Conservation (phyloP, 2,329 filamentous ascomycete genomes). For the Epichloe sp. region DNA sequence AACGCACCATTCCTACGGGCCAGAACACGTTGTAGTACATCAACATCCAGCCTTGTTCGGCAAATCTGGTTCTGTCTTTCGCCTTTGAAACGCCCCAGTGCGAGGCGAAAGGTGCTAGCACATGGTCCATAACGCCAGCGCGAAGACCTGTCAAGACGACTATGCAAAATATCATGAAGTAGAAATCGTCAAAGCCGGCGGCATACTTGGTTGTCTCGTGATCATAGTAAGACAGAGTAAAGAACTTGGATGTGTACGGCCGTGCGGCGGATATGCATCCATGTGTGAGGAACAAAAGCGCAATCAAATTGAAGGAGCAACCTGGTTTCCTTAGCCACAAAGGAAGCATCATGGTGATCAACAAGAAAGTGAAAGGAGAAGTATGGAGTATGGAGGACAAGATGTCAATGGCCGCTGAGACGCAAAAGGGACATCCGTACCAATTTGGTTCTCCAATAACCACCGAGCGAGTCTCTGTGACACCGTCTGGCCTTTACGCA, state of each 20-base stretch:
- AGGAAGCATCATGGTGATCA: background rate
- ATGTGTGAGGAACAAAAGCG: slow-evolving; percentile 70
- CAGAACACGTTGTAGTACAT: slow-evolving; percentile 74
- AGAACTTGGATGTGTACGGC: slow-evolving; percentile 69
- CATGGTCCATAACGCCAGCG: slow-evolving; percentile 72
- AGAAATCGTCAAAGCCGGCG: slow-evolving; percentile 65
- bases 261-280: slow-evolving; percentile 68
- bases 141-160: slow-evolving; percentile 77
- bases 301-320: slow-evolving; percentile 37
- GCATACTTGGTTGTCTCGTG: slow-evolving; percentile 54
- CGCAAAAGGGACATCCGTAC: background rate
- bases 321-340: background rate
- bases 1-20: slow-evolving; percentile 65
- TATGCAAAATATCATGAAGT: slow-evolving; percentile 64
- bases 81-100: slow-evolving; percentile 56
- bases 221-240: slow-evolving; percentile 74
- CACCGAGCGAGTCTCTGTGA: background rate
- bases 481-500: background rate
- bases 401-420: background rate
- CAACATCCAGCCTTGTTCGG: slow-evolving; percentile 85
- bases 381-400: too few species aligned
- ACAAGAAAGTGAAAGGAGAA: background rate
- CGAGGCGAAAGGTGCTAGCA: slow-evolving; percentile 64
- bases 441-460: background rate
- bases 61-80: slow-evolving; percentile 71